Evolutionary conservation across 352 stramenopile species (phyloP), one percentile per base, ranked within the genome.

Genomic region (Phytophthora multivora): DNA sequence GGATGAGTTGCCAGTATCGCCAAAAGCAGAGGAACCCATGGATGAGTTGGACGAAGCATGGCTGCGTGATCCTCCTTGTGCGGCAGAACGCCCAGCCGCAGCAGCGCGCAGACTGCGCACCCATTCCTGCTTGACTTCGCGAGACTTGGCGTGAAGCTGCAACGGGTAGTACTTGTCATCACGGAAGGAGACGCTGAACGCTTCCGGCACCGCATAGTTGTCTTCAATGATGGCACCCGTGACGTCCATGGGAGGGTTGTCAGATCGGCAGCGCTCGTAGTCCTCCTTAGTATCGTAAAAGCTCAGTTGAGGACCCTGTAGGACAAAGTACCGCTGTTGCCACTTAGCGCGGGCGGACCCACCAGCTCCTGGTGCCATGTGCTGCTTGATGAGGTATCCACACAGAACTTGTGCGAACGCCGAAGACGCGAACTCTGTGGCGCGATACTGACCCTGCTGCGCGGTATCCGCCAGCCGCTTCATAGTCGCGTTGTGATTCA

Each of bases 271-370:
- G 45, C 87, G 85, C 60, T 93, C 82, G 62, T 93, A 95, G 65
- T 95, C 87, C 43, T 93, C 85, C 52, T 95, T 93, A 2, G 85
- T 94, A 51, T 93, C 85, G 66, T 90, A 95, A 33, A 91, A 92
- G 39, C 77, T 90, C 26, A 95, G 66, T 58, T 90, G 80, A 21
- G 71, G 69, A 23, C 86, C 87, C 68, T 93, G 80, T 12, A 95
- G 55, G 38, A 95, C 87, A 66, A 95, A 93, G 71, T 94, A 95
- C 10, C 85, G 85, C 64, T 94, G 87, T 70, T 94, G 83, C 87
- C 87, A 95, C 67, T 91, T 90, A n/a, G 75, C 73, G 19, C 62
- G 79, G 23, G 59, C 72, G 51, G 64, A 71, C 0, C 63, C 66
- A 49, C 52, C 69, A 49, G 66, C 74, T 19, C 75, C 75, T 7